phyloP scores from a whole-genome alignment of 176 grass and related monocot genomes.

The Bromus sterilis region DNA sequence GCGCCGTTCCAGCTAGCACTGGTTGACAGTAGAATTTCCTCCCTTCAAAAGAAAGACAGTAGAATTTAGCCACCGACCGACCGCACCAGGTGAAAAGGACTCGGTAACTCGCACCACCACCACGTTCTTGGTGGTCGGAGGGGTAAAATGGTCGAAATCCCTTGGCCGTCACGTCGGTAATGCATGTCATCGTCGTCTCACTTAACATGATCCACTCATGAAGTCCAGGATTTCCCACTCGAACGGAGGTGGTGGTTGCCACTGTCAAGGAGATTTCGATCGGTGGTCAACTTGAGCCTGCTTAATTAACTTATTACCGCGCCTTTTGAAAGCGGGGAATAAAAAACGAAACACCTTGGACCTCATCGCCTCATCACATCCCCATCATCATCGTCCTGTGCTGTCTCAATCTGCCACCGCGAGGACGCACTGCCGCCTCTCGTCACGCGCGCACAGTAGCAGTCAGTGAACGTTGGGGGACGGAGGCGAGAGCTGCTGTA shows the following conservation, averaged over 20 bases:
- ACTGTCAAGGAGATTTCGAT: too few relatives aligned
- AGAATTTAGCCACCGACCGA: not conserved
- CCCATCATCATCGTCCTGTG: too few relatives aligned
- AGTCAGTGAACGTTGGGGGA: too few relatives aligned
- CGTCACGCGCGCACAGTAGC: too few relatives aligned
- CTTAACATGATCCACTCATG: not conserved
- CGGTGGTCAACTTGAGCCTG: not conserved
- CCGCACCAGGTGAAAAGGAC: not conserved
- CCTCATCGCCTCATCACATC: not conserved
- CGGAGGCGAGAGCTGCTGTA: too few relatives aligned
- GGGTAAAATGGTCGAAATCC: not conserved
- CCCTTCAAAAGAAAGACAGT: too few relatives aligned
- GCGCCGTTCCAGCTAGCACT: too few relatives aligned
- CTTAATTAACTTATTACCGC: not conserved
- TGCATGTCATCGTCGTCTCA: conserved; percentile 11
- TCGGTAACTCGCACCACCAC: not conserved
- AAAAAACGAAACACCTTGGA: not conserved
- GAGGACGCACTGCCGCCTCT: not conserved
- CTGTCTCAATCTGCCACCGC: not conserved
- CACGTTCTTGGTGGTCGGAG: too few relatives aligned
- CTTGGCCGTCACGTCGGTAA: conserved; percentile 25
- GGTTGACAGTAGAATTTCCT: too few relatives aligned
- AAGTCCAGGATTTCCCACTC: conserved; percentile 6
- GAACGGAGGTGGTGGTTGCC: not conserved
- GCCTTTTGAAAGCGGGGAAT: not conserved